Evolutionary conservation across 768 basidiomycete genomes (phyloP).

Genomic region (Dioszegia hungarica): DNA sequence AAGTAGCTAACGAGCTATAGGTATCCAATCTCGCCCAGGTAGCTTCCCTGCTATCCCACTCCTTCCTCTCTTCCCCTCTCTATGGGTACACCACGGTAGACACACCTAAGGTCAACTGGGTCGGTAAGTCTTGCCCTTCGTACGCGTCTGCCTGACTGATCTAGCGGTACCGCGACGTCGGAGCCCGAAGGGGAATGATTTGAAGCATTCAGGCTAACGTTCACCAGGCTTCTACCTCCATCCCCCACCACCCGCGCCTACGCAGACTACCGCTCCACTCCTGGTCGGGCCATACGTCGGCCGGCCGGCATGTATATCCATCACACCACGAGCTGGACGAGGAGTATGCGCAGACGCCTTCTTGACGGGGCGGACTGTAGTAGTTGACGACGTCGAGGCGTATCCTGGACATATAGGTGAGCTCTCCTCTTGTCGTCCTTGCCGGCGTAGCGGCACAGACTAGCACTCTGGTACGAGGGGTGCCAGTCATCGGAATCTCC

Average conservation of each 20-base stretch:
- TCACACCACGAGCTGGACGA: constrained; percentile 58
- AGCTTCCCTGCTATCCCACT: constrained; percentile 71
- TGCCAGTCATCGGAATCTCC: too few species aligned
- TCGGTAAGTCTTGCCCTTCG: constrained; percentile 60
- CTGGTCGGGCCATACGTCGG: constrained; percentile 83
- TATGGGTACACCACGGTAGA: constrained; percentile 57
- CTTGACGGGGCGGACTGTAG: constrained; percentile 55
- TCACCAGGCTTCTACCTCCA: constrained; percentile 88
- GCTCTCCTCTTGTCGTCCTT: background rate
- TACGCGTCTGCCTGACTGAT: too few species aligned
- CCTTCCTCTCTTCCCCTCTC: constrained; percentile 63
- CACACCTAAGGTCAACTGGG: constrained; percentile 80
- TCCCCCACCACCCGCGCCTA: constrained; percentile 18
- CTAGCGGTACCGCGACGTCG: too few species aligned
- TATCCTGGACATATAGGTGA: constrained; percentile 83
- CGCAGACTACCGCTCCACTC: constrained; percentile 47
- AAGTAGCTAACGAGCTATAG: constrained; percentile 51
- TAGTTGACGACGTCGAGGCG: constrained; percentile 71
- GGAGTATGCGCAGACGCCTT: constrained; percentile 86
- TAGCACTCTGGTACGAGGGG: too few species aligned
- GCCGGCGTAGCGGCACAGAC: too few species aligned
- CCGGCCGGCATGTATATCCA: constrained; percentile 84
- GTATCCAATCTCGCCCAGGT: constrained; percentile 84
- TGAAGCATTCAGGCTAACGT: too few species aligned
- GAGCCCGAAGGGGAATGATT: too few species aligned